Evolutionary conservation across 2,329 filamentous ascomycete species (phyloP).

Genomic region (Pyricularia sp.): DNA sequence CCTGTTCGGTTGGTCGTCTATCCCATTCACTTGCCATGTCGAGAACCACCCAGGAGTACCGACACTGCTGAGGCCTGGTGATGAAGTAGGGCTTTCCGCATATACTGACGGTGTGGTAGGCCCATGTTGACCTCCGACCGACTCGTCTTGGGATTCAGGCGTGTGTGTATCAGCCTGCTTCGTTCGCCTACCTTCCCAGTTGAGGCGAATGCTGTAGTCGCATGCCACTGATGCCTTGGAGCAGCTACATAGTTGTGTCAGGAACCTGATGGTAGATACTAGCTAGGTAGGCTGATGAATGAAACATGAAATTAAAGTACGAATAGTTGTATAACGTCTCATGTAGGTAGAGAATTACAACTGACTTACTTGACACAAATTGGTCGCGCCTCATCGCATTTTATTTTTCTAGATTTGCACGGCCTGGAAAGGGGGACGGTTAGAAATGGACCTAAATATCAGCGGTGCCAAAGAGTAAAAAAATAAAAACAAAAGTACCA

Average conservation of each 20-base stretch:
- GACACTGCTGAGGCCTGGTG: background rate
- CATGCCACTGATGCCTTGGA: slow-evolving; percentile 58
- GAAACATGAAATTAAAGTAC: too few relatives aligned
- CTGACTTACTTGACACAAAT: background rate
- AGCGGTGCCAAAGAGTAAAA: slow-evolving; percentile 20
- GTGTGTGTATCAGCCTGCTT: slow-evolving; percentile 33
- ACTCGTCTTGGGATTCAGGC: slow-evolving; percentile 9
- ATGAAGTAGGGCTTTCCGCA: background rate
- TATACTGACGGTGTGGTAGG: background rate
- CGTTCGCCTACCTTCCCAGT: slow-evolving; percentile 64
- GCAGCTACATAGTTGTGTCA: slow-evolving; percentile 28
- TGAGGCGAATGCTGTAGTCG: slow-evolving; percentile 70
- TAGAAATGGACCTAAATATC: slow-evolving; percentile 10
- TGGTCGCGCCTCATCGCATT: background rate
- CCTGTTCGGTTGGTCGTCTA: background rate
- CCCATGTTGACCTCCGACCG: background rate
- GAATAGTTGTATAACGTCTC: too few relatives aligned
- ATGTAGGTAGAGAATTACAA: too few relatives aligned
- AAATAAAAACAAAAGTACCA: slow-evolving; percentile 5
- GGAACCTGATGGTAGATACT: background rate
- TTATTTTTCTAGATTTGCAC: background rate
- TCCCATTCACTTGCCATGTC: background rate
- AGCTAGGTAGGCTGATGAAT: background rate
- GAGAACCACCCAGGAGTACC: background rate
- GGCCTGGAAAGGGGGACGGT: background rate